These are phyloP conservation scores for Geranomyces michiganensis DNA, from an alignment of 192 early-diverging fungal species.

Conservation along the genomic window DNA sequence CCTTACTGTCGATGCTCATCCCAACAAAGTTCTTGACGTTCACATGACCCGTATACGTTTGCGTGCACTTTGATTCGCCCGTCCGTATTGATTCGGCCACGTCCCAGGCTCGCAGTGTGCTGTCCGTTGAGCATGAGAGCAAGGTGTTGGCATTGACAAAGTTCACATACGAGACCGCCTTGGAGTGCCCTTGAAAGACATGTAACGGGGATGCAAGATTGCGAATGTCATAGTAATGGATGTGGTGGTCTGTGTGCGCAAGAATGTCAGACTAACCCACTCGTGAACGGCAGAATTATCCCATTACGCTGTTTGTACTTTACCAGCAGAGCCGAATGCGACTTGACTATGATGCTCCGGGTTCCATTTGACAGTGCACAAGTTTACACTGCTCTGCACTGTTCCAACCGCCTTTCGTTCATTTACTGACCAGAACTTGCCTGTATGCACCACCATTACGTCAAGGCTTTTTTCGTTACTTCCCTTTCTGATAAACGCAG, in stretches of 20 bases:
- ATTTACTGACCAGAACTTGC: slow-evolving; percentile 89
- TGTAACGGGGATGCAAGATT: slow-evolving; percentile 68
- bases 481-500: too few relatives aligned
- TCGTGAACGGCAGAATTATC: too few relatives aligned
- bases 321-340: slow-evolving; percentile 87
- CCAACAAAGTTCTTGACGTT: slow-evolving; percentile 99
- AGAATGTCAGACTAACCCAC: too few relatives aligned
- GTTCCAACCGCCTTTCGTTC: slow-evolving; percentile 73
- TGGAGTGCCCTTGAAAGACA: slow-evolving; percentile 83
- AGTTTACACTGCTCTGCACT: slow-evolving; percentile 83
- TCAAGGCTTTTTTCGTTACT: too few relatives aligned
- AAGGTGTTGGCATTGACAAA: slow-evolving; percentile 79
- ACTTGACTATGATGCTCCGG: slow-evolving; percentile 73
- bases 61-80: slow-evolving; percentile 44
- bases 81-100: not conserved
- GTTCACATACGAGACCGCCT: slow-evolving; percentile 94
- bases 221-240: slow-evolving; percentile 91
- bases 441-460: slow-evolving; percentile 42
- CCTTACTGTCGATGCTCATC: slow-evolving; percentile 66
- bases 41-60: slow-evolving; percentile 81
- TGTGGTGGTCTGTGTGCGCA: slow-evolving; percentile 71
- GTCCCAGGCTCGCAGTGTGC: slow-evolving; percentile 86
- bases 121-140: slow-evolving; percentile 90
- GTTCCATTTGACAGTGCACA: slow-evolving; percentile 94
- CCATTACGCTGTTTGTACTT: not conserved